Conservation (phyloP, 2,329 filamentous ascomycete genomes). For the Chrysosporium queenslandicum region DNA sequence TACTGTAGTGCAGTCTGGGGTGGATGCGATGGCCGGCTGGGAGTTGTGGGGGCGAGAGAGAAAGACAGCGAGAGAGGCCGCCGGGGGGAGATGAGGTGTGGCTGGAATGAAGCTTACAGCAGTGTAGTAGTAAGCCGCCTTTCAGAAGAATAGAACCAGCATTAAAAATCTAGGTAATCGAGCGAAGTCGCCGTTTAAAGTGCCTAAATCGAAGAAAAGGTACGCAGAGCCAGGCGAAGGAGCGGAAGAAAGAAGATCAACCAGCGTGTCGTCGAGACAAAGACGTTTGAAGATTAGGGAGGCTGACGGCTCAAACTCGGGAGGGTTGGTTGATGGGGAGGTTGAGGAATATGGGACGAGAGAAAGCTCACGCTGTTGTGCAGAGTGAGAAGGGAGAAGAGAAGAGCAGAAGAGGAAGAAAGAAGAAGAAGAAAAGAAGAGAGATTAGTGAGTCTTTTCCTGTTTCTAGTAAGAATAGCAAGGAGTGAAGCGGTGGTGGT, state of each 20-base stretch:
- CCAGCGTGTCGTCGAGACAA: slow-evolving; percentile 8
- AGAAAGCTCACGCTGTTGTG: not conserved
- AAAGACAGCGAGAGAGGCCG: too few relatives aligned
- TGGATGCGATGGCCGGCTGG: not conserved
- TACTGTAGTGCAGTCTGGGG: not conserved
- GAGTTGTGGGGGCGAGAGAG: not conserved
- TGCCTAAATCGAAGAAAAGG: not conserved
- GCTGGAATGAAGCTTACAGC: not conserved
- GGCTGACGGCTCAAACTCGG: slow-evolving; percentile 2
- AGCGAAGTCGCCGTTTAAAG: not conserved
- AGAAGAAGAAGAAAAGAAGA: slow-evolving; percentile 23
- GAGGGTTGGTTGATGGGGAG: not conserved
- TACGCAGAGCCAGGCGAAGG: slow-evolving; percentile 5
- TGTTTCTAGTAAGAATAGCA: not conserved
- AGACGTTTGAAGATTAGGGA: not conserved
- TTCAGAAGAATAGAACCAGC: slow-evolving; percentile 5
- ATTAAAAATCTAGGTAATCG: slow-evolving; percentile 13
- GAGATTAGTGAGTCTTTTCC: too few relatives aligned
- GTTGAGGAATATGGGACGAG: slow-evolving; percentile 1
- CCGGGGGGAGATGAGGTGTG: not conserved
- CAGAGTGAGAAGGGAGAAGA: not conserved
- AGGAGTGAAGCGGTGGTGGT: not conserved
- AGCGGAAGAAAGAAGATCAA: not conserved
- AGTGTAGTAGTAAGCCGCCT: not conserved
- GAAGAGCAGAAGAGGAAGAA: slow-evolving; percentile 20